Evolutionary conservation across 495 filamentous ascomycete species (phyloP), one percentile per base, ranked within the genome.

Genomic region (Talaromyces borbonicus): DNA sequence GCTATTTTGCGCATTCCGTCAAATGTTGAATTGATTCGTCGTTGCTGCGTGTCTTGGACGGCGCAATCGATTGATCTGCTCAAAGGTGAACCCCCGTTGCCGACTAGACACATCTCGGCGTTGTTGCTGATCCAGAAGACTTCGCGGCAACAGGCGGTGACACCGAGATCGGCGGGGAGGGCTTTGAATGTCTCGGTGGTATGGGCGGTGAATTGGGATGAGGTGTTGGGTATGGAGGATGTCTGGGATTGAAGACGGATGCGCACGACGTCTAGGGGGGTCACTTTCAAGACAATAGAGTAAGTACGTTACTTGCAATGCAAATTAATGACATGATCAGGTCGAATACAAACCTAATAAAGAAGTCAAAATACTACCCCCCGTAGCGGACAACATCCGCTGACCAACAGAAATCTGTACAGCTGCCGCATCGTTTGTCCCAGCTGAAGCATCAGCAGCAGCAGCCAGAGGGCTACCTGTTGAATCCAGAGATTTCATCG

Each of bases 41-140:
- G 78, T 31, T 84, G 77, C 55, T 90, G 84, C 3, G 79, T 77
- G 58, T 95, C 84, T 54, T 96, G 85, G 19, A 90, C 85, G 2
- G 87, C 86, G 59, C 92, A 98, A 37, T 90, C 85, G 9, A 75
- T 58, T 25, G 62, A 57, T 51, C 53, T 44, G 3, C 66, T 52
- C 2, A 63, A 53, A n/a, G 59, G 63, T 27, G n/a, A n/a, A n/a
- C n/a, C n/a, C n/a, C 55, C 54, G 1, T 65, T 59, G 8, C 76
- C 78, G 8, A 76, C 77, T 54, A 96, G 67, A 60, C 93, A 97
- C 57, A 81, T 81, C 47, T 86, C 80, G 12, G 84, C 72, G 59
- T 84, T 83, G 56, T 94, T 92, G 55, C 84, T 87, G 49, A 90
- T 77, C 78, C 92, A 98, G 66, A 98, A 97, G 27, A 97, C 90